Base-by-base conservation (phyloP, 2,329 filamentous ascomycete genomes). In the Verticillium alfalfae region DNA sequence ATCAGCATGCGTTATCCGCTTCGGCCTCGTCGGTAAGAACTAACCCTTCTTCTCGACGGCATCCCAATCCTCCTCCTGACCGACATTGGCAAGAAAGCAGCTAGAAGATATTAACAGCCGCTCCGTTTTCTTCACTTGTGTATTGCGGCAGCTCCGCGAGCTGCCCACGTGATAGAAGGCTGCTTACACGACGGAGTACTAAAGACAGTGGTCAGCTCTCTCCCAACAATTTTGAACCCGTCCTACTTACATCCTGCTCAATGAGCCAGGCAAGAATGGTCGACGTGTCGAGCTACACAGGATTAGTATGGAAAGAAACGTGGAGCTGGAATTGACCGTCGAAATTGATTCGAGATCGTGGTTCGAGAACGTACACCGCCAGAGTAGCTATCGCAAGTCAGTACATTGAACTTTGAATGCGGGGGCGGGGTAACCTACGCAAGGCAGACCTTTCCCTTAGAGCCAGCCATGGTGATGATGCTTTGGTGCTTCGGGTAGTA, bases 21-120 rank as follows among this genome's bases (percentile, higher is more conserved):
- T 38, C 37, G 37, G 37, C 10, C 37, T 15, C 16, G 9, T 8
- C 13, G 39, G 8, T 16, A 3, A 3, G 16, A 18, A 18, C 45
- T 13, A 9, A 55, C 56, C 56, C 56, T 55, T 56, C 76, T 85
- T 84, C 73, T 80, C 74, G 63, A 73, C 73, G 60, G 72, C 71
- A 57, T 75, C 71, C 74, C 85, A 91, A 75, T 91, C 88, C 77
- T 91, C 88, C 67, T 86, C 84, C 75, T 91, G 88, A 56, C 88
- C 88, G 69, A 89, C 84, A 77, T 91, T 81, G 75, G 85, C 88
- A 74, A 88, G 79, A 67, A 74, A 79, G 62, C 73, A 76, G 60
- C 62, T 65, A 34, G 3, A 18, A 3, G 8, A 37, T 6, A 41
- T 64, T 37, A 64, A 61, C 15, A 16, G 22, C 8, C 15, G 37